These are phyloP conservation scores for Aeminium ludgeri DNA, from an alignment of 495 filamentous ascomycete genomes.

Conservation along the genomic window DNA sequence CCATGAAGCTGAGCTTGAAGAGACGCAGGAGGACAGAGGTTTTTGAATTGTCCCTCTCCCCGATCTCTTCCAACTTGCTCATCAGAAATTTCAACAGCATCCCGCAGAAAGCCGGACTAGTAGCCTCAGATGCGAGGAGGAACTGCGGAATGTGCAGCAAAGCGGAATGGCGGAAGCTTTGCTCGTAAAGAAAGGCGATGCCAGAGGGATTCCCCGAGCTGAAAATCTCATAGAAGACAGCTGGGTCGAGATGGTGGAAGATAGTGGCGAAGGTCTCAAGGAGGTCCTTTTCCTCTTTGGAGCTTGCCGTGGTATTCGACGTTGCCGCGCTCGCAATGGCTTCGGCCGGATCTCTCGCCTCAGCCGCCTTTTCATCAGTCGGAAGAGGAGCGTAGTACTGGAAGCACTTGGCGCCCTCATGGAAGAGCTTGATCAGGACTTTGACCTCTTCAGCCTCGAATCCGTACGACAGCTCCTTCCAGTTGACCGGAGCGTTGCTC, in stretches of 20 bases:
- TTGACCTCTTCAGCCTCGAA: constrained; percentile 95
- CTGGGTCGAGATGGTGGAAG: constrained; percentile 96
- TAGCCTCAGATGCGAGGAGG: constrained; percentile 93
- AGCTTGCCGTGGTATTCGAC: constrained; percentile 66
- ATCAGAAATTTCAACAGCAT: constrained; percentile 96
- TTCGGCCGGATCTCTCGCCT: constrained; percentile 74
- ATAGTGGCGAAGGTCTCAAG: constrained; percentile 95
- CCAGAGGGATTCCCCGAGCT: constrained; percentile 28
- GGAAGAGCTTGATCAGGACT: constrained; percentile 92
- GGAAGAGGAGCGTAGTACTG: constrained; percentile 77
- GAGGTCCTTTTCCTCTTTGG: constrained; percentile 93
- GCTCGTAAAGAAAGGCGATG: constrained; percentile 88
- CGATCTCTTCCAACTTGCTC: constrained; percentile 88
- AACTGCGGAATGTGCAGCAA: constrained; percentile 93
- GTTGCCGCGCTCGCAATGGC: constrained; percentile 25
- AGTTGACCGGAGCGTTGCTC: constrained; percentile 66
- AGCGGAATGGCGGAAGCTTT: constrained; percentile 93
- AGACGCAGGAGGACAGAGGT: constrained; percentile 83
- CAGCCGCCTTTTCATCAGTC: constrained; percentile 55
- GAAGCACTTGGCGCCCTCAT: constrained; percentile 89
- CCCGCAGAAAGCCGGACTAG: constrained; percentile 88
- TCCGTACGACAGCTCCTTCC: constrained; percentile 89
- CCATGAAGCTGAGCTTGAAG: constrained; percentile 99
- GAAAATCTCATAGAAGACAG: constrained; percentile 97
- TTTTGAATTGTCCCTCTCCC: constrained; percentile 74